Evolutionary conservation across 2,329 filamentous ascomycete genomes (phyloP).

Genomic region (Coniochaeta sp.): DNA sequence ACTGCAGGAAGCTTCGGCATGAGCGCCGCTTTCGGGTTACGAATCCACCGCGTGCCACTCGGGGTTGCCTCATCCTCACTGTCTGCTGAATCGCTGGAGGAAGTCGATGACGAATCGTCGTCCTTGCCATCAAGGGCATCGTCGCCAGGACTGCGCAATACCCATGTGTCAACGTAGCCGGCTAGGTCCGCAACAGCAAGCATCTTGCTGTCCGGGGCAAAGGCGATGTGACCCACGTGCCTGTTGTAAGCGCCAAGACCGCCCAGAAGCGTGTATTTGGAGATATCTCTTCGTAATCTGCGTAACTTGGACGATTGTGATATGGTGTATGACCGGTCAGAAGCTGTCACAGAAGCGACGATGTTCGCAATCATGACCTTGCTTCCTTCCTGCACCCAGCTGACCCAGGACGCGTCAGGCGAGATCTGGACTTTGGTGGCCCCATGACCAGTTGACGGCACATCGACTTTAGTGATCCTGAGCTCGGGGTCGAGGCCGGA

Average conservation of each 20-base stretch:
- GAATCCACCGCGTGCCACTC: conserved; percentile 52
- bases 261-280: conserved; percentile 51
- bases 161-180: conserved; percentile 83
- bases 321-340: conserved; percentile 30
- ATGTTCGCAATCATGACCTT: conserved; percentile 47
- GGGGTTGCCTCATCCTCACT: conserved; percentile 22
- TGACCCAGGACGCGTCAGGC: conserved; percentile 62
- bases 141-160: conserved; percentile 50
- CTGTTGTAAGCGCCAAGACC: conserved; percentile 70
- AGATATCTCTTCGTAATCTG: conserved; percentile 45
- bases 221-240: conserved; percentile 65
- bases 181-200: conserved; percentile 74
- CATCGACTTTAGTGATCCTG: conserved; percentile 61
- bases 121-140: conserved; percentile 22
- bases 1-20: conserved; percentile 60
- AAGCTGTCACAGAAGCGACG: conserved; percentile 18
- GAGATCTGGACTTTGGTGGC: conserved; percentile 65
- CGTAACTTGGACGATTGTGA: conserved; percentile 37
- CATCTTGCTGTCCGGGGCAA: conserved; percentile 73
- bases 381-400: conserved; percentile 54
- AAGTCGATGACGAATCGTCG: conserved; percentile 20
- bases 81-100: conserved; percentile 18
- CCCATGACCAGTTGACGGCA: conserved; percentile 53
- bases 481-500: conserved; percentile 50
- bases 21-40: conserved; percentile 62